A percentile compares a stretch with the other conserved stretches of the same genome.
Conservation (phyloP, 495 filamentous ascomycete genomes). For the Podospora appendiculata region DNA sequence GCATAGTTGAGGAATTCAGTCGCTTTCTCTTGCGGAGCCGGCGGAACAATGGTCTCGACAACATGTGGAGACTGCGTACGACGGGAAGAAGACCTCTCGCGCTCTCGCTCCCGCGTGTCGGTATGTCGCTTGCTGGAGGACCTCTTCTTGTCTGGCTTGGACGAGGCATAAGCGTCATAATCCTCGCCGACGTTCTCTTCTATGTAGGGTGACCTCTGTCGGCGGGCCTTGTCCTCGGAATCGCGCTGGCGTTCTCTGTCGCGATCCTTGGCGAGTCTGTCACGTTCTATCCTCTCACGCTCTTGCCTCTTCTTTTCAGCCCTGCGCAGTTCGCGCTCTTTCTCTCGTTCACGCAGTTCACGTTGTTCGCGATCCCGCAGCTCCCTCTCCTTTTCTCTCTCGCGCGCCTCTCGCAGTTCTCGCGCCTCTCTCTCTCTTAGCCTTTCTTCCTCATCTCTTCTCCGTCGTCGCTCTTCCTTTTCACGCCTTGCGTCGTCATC, state of each 20-base stretch:
- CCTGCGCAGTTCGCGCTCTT: constrained; percentile 8
- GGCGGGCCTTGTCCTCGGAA: constrained; percentile 29
- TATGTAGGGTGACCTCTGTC: constrained; percentile 20
- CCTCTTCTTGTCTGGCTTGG: constrained; percentile 34
- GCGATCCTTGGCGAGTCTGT: constrained; percentile 8
- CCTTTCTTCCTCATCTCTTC: constrained; percentile 28
- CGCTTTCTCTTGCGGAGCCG: constrained; percentile 2
- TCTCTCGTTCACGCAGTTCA: not conserved
- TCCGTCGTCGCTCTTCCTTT: constrained; percentile 21
- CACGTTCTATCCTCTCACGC: constrained; percentile 6
- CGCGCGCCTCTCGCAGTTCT: not conserved
- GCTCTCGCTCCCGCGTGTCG: constrained; percentile 18
- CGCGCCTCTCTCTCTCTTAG: constrained; percentile 21
- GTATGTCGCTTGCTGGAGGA: constrained; percentile 30
- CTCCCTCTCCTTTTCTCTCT: constrained; percentile 12
- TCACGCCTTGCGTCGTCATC: constrained; percentile 28
- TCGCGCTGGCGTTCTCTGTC: constrained; percentile 18
- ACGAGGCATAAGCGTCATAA: constrained; percentile 18
- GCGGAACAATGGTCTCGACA: not conserved
- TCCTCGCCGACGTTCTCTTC: constrained; percentile 24
- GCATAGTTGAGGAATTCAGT: constrained; percentile 8
- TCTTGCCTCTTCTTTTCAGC: constrained; percentile 17
- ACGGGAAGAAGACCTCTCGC: constrained; percentile 19
- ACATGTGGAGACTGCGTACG: constrained; percentile 11
- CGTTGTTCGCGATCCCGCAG: constrained; percentile 5